Percentiles rank a stretch among this genome's conserved stretches.
These are phyloP conservation scores for Metschnikowia arizonensis DNA, from an alignment of 805 yeast species.

Conservation along the genomic window DNA sequence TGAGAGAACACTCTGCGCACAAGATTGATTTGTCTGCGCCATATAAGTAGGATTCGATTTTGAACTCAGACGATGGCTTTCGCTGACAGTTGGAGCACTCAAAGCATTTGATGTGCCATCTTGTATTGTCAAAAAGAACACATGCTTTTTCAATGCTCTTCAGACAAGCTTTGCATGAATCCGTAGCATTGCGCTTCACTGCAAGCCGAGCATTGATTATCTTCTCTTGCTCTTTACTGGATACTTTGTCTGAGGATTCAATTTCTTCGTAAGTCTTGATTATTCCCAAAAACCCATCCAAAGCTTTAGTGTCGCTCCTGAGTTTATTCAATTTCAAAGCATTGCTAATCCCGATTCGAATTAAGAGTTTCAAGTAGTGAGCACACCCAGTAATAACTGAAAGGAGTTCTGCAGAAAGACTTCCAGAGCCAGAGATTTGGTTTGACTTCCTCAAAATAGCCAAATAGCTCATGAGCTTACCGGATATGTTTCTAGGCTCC, in stretches of 20 bases:
- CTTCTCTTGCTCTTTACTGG: constrained; percentile 9
- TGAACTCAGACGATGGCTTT: constrained; percentile 12
- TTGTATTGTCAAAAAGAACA: constrained; percentile 49
- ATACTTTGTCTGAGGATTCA: constrained; percentile 10
- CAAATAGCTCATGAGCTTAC: constrained; percentile 84
- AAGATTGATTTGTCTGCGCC: constrained; percentile 31
- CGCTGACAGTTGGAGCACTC: constrained; percentile 57
- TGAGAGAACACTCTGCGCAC: constrained; percentile 63
- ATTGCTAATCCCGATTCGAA: constrained; percentile 72
- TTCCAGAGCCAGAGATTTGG: constrained; percentile 34
- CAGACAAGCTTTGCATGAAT: constrained; percentile 66
- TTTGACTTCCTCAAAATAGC: constrained; percentile 69
- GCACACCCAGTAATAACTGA: constrained; percentile 88
- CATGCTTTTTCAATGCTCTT: constrained; percentile 86
- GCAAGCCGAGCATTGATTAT: constrained; percentile 26
- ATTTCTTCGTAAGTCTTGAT: constrained; percentile 35
- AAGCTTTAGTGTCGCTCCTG: constrained; percentile 54
- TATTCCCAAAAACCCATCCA: constrained; percentile 58
- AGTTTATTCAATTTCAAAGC: constrained; percentile 66
- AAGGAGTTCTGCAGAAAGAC: constrained; percentile 62
- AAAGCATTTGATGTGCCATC: constrained; percentile 85
- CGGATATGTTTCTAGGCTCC: constrained; percentile 83
- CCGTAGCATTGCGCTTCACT: constrained; percentile 62
- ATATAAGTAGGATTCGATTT: constrained; percentile 13
- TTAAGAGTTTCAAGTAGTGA: constrained; percentile 81